phyloP scores from a whole-genome alignment of 2,329 filamentous ascomycete species.

The Cladosporium sphaerospermum region DNA sequence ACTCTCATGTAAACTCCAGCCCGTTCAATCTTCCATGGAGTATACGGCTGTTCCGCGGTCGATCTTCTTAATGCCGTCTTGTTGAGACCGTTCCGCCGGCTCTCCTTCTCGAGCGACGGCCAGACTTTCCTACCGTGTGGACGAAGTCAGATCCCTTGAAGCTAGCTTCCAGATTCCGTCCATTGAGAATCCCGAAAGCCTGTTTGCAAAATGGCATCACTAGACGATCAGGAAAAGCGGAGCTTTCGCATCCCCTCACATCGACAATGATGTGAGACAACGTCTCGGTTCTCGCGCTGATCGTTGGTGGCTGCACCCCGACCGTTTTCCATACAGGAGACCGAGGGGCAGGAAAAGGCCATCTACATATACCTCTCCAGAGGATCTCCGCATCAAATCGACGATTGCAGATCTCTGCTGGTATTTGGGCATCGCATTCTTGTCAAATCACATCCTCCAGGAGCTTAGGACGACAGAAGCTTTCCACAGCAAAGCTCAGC shows the following conservation, averaged over 20 bases:
- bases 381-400: neutral
- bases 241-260: neutral
- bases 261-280: neutral
- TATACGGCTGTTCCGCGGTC: neutral
- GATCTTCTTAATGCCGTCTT: conserved; percentile 1
- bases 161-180: neutral
- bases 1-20: neutral
- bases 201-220: neutral
- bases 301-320: neutral
- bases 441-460: neutral
- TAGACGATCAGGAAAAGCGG: neutral
- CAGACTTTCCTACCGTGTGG: neutral
- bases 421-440: neutral
- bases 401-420: conserved; percentile 8
- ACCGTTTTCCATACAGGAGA: neutral
- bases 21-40: neutral
- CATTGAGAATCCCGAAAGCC: neutral
- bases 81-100: neutral
- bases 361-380: neutral
- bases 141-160: neutral
- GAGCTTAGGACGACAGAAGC: neutral
- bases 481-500: neutral
- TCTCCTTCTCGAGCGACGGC: neutral
- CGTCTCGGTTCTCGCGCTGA: too few relatives aligned
- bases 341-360: neutral